Conservation (phyloP, 1,284 basidiomycete species). For the Ceratobasidium theobromae region DNA sequence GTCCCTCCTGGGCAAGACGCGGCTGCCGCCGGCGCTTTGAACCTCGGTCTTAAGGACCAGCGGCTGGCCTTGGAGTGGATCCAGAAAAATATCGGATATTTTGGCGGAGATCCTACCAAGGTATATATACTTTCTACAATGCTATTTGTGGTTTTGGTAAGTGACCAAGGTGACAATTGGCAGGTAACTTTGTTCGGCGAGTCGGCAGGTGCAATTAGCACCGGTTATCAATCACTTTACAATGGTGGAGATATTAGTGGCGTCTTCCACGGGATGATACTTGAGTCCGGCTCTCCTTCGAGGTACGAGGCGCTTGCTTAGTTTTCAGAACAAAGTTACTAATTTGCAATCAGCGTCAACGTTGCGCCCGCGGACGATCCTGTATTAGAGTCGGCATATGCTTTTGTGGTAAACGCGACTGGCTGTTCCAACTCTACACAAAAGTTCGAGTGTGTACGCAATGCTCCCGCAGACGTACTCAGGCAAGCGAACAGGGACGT, state of each 20-base stretch:
- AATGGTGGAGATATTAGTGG: conserved; percentile 31
- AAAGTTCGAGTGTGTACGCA: conserved; percentile 24
- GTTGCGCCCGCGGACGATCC: background rate
- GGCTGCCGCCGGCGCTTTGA: conserved; percentile 41
- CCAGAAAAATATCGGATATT: conserved; percentile 17
- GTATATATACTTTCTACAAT: background rate
- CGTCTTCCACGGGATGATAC: conserved; percentile 32
- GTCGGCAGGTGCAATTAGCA: conserved; percentile 39
- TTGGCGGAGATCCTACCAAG: conserved; percentile 22
- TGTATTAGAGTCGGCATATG: conserved; percentile 5
- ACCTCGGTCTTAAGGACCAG: conserved; percentile 47
- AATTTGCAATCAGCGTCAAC: background rate
- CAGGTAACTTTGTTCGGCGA: conserved; percentile 38
- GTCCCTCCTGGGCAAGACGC: conserved; percentile 39
- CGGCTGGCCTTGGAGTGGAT: conserved; percentile 17
- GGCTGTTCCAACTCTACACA: conserved; percentile 8
- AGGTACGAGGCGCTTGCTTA: background rate
- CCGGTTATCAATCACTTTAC: conserved; percentile 35
- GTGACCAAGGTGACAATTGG: background rate
- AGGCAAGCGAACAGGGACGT: conserved; percentile 5
- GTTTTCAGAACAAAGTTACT: background rate
- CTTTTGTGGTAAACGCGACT: conserved; percentile 18
- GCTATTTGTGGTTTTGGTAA: background rate
- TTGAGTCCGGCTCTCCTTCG: conserved; percentile 30
- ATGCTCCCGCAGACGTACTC: conserved; percentile 10